Base-by-base conservation (phyloP, 495 filamentous ascomycete genomes). In the Aspergillus kassunensis region DNA sequence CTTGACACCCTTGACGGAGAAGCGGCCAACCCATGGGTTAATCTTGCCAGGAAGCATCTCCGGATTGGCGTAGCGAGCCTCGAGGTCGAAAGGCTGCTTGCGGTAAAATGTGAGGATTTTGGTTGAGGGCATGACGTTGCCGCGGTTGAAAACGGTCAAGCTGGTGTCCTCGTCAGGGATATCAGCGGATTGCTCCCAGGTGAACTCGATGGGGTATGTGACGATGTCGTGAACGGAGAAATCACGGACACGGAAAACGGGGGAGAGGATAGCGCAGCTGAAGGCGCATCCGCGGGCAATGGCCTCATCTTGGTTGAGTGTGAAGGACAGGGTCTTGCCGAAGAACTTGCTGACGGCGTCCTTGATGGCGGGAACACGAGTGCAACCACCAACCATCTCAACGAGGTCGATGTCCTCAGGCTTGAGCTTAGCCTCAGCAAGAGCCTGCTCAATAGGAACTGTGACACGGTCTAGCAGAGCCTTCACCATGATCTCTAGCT, bases 101-200 rank as follows among this genome's bases (percentile, higher is more conserved):
- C 93, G 87, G 80, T 97, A 97, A 80, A 97, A 99, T 23, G 93
- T 99, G 41, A 99, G 85, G 57, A 99, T 99, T 81, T 99, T 99
- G 52, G 93, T 99, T 6, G 93, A 97, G 43, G 93, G 93, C 79
- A 99, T 89, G 46, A 96, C 87, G 59, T 96, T 97, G 72, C 91
- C 93, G 69, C 85, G 90, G 82, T 91, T 92, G 77, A 99, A 99
- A 60, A 99, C 93, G 25, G 88, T 96, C 44, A 99, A 79, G 76
- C 85, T 93, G 45, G 95, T 97, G 65, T 97, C 93, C 78, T 99
- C 93, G 69, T 99, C 95, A 24, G 93, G 93, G 60, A 99, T 97
- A 52, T 99, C 93, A 44, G 91, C 82, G 21, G 93, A 96, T 77
- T 97, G 93, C 80, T 99, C 93, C 93, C 93, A 99, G 48, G 89